These are phyloP conservation scores for Sisymbrium altissimum DNA, from an alignment of 345 rosid genomes.

Conservation along the genomic window DNA sequence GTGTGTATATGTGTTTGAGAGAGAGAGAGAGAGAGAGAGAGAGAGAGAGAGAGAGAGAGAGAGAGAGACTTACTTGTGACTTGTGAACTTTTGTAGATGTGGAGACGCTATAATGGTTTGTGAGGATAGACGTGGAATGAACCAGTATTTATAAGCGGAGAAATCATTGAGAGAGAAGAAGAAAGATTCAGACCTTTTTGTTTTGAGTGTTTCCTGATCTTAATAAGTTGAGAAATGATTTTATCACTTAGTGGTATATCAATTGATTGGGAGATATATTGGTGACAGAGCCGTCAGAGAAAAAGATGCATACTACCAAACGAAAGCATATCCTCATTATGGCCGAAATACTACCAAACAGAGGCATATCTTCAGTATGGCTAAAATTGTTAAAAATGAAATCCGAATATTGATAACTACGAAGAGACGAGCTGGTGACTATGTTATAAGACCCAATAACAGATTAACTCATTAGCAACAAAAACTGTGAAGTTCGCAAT, in stretches of 20 bases:
- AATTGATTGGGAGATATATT: neutral
- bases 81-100: conserved; percentile 9
- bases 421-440: neutral
- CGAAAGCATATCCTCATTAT: neutral
- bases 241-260: conserved; percentile 7
- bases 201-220: conserved; percentile 11
- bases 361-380: neutral
- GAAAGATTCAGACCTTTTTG: neutral
- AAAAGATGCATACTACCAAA: neutral
- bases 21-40: neutral
- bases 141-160: conserved; percentile 27
- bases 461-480: neutral
- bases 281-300: conserved; percentile 11
- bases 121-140: conserved; percentile 9
- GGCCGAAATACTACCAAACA: neutral
- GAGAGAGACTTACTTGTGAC: conserved; percentile 16
- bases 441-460: neutral
- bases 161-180: conserved; percentile 8
- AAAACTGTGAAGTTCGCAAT: neutral
- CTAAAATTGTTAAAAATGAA: neutral
- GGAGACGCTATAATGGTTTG: conserved; percentile 19
- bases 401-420: neutral
- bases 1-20: neutral
- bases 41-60: neutral
- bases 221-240: neutral